These are phyloP conservation scores for Schwanniomyces vanrijiae DNA, from an alignment of 805 yeast species.

Conservation along the genomic window DNA sequence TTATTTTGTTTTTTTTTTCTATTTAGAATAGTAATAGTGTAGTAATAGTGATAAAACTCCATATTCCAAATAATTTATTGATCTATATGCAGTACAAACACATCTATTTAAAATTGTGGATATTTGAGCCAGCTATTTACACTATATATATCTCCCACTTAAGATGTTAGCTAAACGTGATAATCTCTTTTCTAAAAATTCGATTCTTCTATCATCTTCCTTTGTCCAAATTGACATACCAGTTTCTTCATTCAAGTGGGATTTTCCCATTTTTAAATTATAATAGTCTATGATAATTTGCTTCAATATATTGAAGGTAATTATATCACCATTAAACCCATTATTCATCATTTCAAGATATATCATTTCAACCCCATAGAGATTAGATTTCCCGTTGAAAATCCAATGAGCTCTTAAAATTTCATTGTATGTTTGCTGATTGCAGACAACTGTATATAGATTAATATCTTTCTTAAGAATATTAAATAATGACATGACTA, in stretches of 20 bases:
- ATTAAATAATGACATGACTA: constrained; percentile 37
- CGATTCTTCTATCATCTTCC: constrained; percentile 35
- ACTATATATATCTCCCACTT: background rate
- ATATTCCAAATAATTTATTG: background rate
- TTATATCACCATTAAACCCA: constrained; percentile 38
- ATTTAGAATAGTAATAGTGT: background rate
- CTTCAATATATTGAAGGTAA: constrained; percentile 35
- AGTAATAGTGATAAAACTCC: background rate
- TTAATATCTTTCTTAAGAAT: constrained; percentile 30
- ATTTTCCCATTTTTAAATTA: constrained; percentile 30
- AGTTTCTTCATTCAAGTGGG: constrained; percentile 16
- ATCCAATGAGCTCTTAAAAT: constrained; percentile 37
- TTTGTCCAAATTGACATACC: constrained; percentile 34
- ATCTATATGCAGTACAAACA: background rate
- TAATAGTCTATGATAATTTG: constrained; percentile 35
- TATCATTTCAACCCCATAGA: constrained; percentile 34
- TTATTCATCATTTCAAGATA: constrained; percentile 40
- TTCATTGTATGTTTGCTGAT: constrained; percentile 43
- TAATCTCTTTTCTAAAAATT: constrained; percentile 20
- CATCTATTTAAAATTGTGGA: too few relatives aligned
- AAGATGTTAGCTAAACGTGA: constrained; percentile 2
- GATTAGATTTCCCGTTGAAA: constrained; percentile 34
- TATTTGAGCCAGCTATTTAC: background rate
- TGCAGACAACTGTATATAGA: constrained; percentile 34
- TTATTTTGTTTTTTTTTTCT: background rate